phyloP scores from a whole-genome alignment of 2,329 filamentous ascomycete species.

The Pseudopyrenochaeta lycopersici region DNA sequence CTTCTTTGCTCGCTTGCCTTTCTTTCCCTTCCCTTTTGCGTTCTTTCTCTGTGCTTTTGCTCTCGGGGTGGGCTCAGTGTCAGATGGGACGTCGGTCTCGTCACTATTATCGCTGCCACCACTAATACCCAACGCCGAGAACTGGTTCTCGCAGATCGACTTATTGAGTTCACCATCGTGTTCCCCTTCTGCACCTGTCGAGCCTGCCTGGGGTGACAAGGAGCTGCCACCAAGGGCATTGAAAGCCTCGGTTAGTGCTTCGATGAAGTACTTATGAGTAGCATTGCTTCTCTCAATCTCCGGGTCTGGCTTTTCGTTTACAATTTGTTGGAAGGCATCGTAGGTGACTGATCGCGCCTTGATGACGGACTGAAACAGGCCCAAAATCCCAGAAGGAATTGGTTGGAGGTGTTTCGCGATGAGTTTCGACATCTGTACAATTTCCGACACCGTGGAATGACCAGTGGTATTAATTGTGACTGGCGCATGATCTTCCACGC shows the following conservation, averaged over 20 bases:
- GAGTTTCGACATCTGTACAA: conserved; percentile 53
- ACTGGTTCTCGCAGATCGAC: conserved; percentile 18
- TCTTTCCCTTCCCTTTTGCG: conserved; percentile 33
- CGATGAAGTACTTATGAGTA: conserved; percentile 56
- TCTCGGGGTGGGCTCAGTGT: conserved; percentile 8
- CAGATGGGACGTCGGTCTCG: conserved; percentile 10
- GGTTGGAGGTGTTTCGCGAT: conserved; percentile 49
- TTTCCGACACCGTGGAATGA: conserved; percentile 46
- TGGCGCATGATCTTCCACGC: conserved; percentile 10
- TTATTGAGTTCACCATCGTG: conserved; percentile 9
- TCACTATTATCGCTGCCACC: conserved; percentile 4
- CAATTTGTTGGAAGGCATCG: conserved; percentile 45
- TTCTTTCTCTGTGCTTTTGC: conserved; percentile 28
- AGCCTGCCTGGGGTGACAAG: conserved; percentile 22
- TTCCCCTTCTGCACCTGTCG: conserved; percentile 15
- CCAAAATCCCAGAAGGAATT: conserved; percentile 47
- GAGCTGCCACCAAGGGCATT: conserved; percentile 45
- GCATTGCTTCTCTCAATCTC: conserved; percentile 52
- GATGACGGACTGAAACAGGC: conserved; percentile 53
- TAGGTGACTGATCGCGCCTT: conserved; percentile 37
- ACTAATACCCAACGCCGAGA: conserved; percentile 18
- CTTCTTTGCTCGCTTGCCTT: conserved; percentile 34
- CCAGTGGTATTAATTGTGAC: conserved; percentile 50
- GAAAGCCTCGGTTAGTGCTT: conserved; percentile 51
- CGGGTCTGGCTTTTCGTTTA: conserved; percentile 42